A percentile compares a stretch with the other conserved stretches of the same genome.
Evolutionary conservation across 805 yeast genomes (phyloP).

Genomic region (Kluyveromyces starmeri): DNA sequence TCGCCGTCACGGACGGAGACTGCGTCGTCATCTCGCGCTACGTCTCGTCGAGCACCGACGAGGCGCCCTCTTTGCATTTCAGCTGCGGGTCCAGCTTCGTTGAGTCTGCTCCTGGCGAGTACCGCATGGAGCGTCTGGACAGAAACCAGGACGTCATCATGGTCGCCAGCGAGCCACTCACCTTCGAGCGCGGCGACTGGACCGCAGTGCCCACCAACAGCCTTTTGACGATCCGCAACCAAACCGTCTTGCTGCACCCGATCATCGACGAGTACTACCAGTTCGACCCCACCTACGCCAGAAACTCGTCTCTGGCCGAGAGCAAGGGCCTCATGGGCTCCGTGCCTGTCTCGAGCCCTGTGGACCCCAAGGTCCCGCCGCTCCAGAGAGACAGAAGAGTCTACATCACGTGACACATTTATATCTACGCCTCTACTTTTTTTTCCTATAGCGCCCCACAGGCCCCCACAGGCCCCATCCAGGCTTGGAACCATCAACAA

Average conservation of each 20-base stretch:
- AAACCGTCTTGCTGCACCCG: slow-evolving; percentile 86
- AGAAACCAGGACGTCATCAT: slow-evolving; percentile 91
- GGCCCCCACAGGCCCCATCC: too few relatives aligned
- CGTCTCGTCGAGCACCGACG: slow-evolving; percentile 81
- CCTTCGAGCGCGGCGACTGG: slow-evolving; percentile 97
- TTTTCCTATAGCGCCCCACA: too few relatives aligned
- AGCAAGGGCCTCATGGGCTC: slow-evolving; percentile 91
- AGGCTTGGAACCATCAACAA: too few relatives aligned
- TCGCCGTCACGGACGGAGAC: slow-evolving; percentile 92
- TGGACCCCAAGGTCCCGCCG: slow-evolving; percentile 57
- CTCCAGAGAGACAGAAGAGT: slow-evolving; percentile 59
- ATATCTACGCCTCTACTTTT: too few relatives aligned
- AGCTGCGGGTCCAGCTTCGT: slow-evolving; percentile 87
- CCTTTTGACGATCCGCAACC: slow-evolving; percentile 66
- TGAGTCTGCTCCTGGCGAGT: slow-evolving; percentile 86
- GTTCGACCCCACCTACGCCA: slow-evolving; percentile 51
- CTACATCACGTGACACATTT: not conserved
- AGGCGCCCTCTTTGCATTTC: slow-evolving; percentile 93
- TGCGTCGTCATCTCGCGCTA: slow-evolving; percentile 82
- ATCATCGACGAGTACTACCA: slow-evolving; percentile 83
- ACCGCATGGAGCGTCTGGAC: slow-evolving; percentile 87
- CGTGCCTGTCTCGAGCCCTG: slow-evolving; percentile 56
- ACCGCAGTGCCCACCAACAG: slow-evolving; percentile 93
- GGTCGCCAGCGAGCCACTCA: slow-evolving; percentile 94
- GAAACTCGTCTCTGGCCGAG: slow-evolving; percentile 78